Conservation (phyloP, 164 flowering plant genomes). For the Houttuynia cordata region DNA sequence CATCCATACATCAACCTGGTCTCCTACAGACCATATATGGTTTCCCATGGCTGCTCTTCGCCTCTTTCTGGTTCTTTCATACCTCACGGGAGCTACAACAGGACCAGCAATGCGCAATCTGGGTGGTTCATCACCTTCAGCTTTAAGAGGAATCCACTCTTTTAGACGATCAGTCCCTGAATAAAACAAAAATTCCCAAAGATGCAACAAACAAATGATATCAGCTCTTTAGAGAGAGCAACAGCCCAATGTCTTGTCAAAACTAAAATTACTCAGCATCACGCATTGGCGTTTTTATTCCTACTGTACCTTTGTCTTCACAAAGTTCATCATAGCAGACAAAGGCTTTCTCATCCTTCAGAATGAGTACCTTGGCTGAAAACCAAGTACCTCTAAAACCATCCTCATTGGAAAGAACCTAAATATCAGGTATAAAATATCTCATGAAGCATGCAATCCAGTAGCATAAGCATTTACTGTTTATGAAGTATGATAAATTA, state of each 20-base stretch:
- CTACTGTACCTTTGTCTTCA: conserved; percentile 43
- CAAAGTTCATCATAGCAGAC: conserved; percentile 44
- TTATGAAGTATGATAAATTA: too few relatives aligned
- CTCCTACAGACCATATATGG: conserved; percentile 78
- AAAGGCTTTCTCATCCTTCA: conserved; percentile 62
- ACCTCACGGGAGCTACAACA: conserved; percentile 29
- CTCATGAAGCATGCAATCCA: too few relatives aligned
- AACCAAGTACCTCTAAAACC: conserved; percentile 60
- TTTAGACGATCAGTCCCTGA: conserved; percentile 40
- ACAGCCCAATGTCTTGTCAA: neutral
- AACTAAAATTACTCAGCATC: too few relatives aligned
- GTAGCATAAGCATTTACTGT: too few relatives aligned
- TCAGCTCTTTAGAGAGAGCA: neutral
- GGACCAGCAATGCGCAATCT: conserved; percentile 69
- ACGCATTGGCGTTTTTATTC: too few relatives aligned
- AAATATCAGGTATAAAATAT: neutral
- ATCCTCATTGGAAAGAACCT: conserved; percentile 62
- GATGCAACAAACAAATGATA: neutral
- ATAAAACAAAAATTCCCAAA: conserved; percentile 1
- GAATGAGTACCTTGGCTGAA: conserved; percentile 47
- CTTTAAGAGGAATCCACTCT: conserved; percentile 68
- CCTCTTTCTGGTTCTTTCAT: conserved; percentile 78
- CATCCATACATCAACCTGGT: conserved; percentile 84
- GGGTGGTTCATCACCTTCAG: conserved; percentile 46
- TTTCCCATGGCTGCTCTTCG: conserved; percentile 58